Conservation (phyloP, 2,329 filamentous ascomycete genomes). For the Metarhizium rileyi region DNA sequence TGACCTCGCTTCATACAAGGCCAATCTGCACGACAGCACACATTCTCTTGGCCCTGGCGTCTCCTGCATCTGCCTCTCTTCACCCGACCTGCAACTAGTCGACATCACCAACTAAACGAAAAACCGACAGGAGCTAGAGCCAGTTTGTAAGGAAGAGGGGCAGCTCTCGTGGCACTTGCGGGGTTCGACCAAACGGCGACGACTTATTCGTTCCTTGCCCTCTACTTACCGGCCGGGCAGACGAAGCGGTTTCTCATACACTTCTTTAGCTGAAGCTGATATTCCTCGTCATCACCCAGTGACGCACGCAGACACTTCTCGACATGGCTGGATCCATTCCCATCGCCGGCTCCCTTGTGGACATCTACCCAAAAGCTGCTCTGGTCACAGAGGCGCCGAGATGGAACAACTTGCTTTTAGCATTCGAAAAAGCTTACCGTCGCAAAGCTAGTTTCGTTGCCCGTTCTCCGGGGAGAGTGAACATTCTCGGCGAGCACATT, state of each 20-base stretch:
- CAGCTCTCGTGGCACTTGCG: conserved; percentile 1
- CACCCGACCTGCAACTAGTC: neutral
- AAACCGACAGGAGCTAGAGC: neutral
- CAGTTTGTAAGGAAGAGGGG: neutral
- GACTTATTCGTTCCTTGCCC: too few relatives aligned
- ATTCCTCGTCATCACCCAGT: neutral
- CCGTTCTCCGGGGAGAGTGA: conserved; percentile 86
- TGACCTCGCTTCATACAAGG: neutral
- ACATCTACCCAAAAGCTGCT: conserved; percentile 75
- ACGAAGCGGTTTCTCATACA: too few relatives aligned
- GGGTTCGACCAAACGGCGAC: neutral
- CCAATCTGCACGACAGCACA: neutral
- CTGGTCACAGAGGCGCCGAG: conserved; percentile 57
- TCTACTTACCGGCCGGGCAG: too few relatives aligned
- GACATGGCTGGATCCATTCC: conserved; percentile 55
- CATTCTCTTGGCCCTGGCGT: neutral
- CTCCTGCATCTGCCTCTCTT: neutral
- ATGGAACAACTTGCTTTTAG: conserved; percentile 64
- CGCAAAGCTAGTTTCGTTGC: conserved; percentile 69
- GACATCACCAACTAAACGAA: neutral
- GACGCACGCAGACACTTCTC: neutral
- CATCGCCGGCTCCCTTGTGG: conserved; percentile 60
- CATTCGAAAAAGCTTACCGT: conserved; percentile 63
- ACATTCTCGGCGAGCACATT: conserved; percentile 98
- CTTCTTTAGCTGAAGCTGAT: too few relatives aligned